Conservation (phyloP, 768 basidiomycete species). For the Trametes sanguinea region DNA sequence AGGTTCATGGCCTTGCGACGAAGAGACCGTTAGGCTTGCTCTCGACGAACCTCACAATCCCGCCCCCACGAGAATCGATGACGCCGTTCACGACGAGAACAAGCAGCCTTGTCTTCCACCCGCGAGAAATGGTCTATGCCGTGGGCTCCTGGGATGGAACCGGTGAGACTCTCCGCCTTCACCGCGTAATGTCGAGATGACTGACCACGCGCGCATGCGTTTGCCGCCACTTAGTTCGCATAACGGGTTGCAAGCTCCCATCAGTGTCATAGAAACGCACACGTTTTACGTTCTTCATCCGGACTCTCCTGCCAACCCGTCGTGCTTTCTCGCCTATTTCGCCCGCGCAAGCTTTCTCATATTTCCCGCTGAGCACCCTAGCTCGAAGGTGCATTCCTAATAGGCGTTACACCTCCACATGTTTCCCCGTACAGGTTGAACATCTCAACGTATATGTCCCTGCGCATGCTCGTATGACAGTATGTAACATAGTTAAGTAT, state of each 20-base stretch:
- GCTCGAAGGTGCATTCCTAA: background rate
- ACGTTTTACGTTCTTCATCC: background rate
- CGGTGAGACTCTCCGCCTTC: conserved; percentile 28
- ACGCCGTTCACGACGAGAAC: conserved; percentile 62
- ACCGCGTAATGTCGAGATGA: background rate
- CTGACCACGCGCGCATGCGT: conserved; percentile 7
- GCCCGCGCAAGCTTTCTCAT: background rate
- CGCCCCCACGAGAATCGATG: conserved; percentile 55
- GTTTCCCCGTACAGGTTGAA: background rate
- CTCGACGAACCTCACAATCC: conserved; percentile 54
- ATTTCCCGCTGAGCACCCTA: background rate
- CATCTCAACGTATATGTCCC: background rate
- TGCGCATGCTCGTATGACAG: conserved; percentile 12
- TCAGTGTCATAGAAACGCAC: conserved; percentile 22
- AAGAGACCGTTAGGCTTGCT: conserved; percentile 46
- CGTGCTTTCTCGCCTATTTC: no score
- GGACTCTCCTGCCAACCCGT: background rate
- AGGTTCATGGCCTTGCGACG: conserved; percentile 57
- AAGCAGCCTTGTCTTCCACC: conserved; percentile 78
- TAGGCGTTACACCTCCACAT: background rate
- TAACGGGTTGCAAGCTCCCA: conserved; percentile 58
- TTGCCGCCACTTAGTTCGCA: conserved; percentile 43
- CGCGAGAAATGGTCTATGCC: conserved; percentile 82
- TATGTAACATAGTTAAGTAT: conserved; percentile 17
- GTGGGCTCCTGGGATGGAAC: conserved; percentile 72